These are phyloP conservation scores for Bisporella sp. DNA, from an alignment of 2,329 filamentous ascomycete genomes.

Conservation along the genomic window DNA sequence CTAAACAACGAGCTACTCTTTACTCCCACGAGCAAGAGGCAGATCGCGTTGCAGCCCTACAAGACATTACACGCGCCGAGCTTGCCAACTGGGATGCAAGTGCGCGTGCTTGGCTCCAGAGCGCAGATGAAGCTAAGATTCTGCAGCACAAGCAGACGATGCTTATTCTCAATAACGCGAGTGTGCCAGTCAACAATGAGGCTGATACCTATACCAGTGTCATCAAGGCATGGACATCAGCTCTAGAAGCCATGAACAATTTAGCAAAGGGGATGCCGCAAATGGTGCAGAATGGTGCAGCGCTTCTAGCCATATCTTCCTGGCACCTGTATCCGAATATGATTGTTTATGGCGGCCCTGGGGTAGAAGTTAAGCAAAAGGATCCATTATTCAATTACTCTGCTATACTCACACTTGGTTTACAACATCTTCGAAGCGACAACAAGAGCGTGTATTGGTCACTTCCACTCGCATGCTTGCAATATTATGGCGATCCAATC, in stretches of 20 bases:
- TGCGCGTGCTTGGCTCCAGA: constrained; percentile 30
- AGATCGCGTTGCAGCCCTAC: constrained; percentile 2
- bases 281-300: not conserved
- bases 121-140: constrained; percentile 24
- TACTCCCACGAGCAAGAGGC: not conserved
- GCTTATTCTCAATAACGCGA: constrained; percentile 26
- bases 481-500: constrained; percentile 21
- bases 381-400: constrained; percentile 12
- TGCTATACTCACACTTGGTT: constrained; percentile 16
- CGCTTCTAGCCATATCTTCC: constrained; percentile 11
- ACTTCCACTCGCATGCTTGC: constrained; percentile 19
- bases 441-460: constrained; percentile 22
- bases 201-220: constrained; percentile 24
- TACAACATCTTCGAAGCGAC: constrained; percentile 4
- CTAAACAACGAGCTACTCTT: not conserved
- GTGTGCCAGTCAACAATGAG: constrained; percentile 16
- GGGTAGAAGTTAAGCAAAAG: constrained; percentile 8
- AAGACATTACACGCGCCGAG: constrained; percentile 20
- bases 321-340: constrained; percentile 19
- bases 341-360: not conserved
- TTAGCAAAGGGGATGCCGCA: not conserved
- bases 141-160: constrained; percentile 22
- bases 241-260: not conserved
- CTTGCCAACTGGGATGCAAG: constrained; percentile 32
- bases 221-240: constrained; percentile 22